A percentile compares a stretch with the other conserved stretches of the same genome.
Evolutionary conservation across 176 grass and related monocot genomes (phyloP).

Genomic region (Lolium multiflorum): DNA sequence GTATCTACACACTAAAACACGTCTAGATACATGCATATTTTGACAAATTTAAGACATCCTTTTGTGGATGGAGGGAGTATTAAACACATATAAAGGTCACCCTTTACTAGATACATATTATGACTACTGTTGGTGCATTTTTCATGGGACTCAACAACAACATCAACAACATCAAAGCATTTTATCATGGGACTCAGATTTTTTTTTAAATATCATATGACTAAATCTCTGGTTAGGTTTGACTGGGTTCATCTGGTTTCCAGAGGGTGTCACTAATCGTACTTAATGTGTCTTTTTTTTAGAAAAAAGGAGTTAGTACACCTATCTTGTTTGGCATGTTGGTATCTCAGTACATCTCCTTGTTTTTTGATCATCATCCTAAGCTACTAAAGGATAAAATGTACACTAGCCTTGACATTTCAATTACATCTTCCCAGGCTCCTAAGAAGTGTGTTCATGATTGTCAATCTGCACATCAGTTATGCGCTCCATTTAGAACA

Average conservation of each 20-base stretch:
- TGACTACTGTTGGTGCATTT: neutral
- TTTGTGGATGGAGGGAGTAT: no score
- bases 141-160: neutral
- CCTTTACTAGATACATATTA: neutral
- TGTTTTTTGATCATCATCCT: slow-evolving; percentile 28
- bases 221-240: neutral
- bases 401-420: neutral
- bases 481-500: slow-evolving; percentile 30
- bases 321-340: slow-evolving; percentile 17
- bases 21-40: no score
- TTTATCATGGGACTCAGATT: slow-evolving; percentile 4
- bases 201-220: neutral
- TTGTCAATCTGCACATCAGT: neutral
- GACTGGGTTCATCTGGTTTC: slow-evolving; percentile 11
- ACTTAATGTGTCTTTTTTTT: neutral
- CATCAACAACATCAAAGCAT: no score
- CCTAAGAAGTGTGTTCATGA: neutral
- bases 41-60: no score
- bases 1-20: no score
- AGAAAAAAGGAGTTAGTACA: slow-evolving; percentile 7
- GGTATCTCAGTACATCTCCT: neutral
- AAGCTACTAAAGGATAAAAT: slow-evolving; percentile 12
- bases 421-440: neutral
- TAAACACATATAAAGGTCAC: neutral
- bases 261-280: neutral